A percentile compares a stretch with the other conserved stretches of the same genome.
Conservation (phyloP, 441 rosid genomes). For the Biscutella laevigata region DNA sequence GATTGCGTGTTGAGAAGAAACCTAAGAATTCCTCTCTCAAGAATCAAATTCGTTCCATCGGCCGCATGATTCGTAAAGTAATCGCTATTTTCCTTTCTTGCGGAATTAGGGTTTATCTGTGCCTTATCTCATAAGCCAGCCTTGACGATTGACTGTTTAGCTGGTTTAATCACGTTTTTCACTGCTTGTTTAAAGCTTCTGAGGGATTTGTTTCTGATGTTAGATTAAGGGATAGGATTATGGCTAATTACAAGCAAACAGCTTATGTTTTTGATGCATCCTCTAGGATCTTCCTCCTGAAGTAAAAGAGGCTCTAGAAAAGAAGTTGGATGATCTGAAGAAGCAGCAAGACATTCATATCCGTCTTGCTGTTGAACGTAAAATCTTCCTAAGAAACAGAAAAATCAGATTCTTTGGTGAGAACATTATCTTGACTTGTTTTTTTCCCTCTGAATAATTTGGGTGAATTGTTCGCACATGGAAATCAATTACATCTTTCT, state of each 20-base stretch:
- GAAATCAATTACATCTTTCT: background rate
- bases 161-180: background rate
- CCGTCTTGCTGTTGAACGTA: constrained; percentile 79
- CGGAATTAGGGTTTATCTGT: background rate
- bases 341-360: constrained; percentile 80
- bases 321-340: constrained; percentile 67
- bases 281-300: constrained; percentile 63
- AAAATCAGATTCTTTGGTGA: constrained; percentile 92
- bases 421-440: background rate
- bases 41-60: constrained; percentile 85
- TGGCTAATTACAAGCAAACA: too few species aligned
- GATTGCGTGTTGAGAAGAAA: constrained; percentile 59
- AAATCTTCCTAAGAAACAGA: constrained; percentile 74
- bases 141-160: background rate
- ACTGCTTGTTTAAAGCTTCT: too few species aligned
- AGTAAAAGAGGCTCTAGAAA: constrained; percentile 60
- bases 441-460: background rate
- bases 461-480: background rate
- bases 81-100: background rate
- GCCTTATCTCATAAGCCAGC: background rate
- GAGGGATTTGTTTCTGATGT: background rate
- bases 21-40: constrained; percentile 55
- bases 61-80: constrained; percentile 91
- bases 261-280: too few species aligned
- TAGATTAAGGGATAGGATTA: background rate